Evolutionary conservation across 2,329 filamentous ascomycete species (phyloP).

Genomic region (Plectosphaerella plurivora): DNA sequence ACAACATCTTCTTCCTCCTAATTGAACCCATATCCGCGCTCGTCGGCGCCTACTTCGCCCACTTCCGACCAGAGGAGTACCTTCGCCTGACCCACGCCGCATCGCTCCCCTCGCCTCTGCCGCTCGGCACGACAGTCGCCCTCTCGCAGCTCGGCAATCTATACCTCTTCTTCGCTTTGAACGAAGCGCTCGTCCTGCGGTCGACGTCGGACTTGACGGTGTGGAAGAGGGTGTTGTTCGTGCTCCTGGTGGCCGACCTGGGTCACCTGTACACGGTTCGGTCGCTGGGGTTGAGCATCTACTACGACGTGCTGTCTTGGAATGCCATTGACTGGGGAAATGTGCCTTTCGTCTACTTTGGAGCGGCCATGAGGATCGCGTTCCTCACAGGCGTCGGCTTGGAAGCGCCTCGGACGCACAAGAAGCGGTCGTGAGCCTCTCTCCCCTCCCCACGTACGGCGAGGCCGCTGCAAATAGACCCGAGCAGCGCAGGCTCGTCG

Average conservation of each 20-base stretch:
- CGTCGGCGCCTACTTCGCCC: constrained; percentile 46
- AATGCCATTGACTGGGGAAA: constrained; percentile 67
- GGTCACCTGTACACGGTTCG: constrained; percentile 68
- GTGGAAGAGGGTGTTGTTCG: constrained; percentile 64
- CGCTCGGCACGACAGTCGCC: constrained; percentile 59
- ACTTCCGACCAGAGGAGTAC: constrained; percentile 50
- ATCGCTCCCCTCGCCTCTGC: constrained; percentile 43
- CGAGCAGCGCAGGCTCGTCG: neutral
- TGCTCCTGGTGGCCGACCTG: constrained; percentile 68
- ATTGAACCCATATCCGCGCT: constrained; percentile 59
- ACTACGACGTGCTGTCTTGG: constrained; percentile 59
- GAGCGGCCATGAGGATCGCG: constrained; percentile 53
- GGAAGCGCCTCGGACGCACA: constrained; percentile 11
- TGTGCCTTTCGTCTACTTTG: constrained; percentile 65
- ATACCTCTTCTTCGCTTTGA: constrained; percentile 72
- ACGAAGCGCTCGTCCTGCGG: constrained; percentile 72
- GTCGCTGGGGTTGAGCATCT: constrained; percentile 55
- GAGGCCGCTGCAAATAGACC: neutral
- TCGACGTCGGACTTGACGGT: constrained; percentile 63
- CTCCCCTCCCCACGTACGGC: neutral
- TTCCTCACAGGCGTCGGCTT: constrained; percentile 57
- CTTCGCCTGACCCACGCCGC: constrained; percentile 58
- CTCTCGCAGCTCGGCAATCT: constrained; percentile 74
- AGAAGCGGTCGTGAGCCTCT: constrained; percentile 10
- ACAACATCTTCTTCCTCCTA: constrained; percentile 71